Conservation (phyloP, 805 yeast species). For the Candida odintsovae region DNA sequence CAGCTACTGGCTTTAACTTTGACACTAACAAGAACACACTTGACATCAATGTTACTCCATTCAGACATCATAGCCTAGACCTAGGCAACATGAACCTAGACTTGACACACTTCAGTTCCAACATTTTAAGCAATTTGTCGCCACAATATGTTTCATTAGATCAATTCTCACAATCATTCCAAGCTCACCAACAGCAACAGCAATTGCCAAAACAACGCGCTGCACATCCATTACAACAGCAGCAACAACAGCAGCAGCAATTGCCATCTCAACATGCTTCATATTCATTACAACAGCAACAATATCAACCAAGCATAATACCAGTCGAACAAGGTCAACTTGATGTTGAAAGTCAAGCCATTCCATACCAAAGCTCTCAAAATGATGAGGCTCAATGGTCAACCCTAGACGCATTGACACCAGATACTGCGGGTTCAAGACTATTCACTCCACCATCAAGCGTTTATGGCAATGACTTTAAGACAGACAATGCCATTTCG, state of each 20-base stretch:
- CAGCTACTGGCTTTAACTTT: not conserved
- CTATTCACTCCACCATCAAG: conserved; percentile 20
- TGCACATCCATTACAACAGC: not conserved
- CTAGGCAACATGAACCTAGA: conserved; percentile 14
- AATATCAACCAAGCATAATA: not conserved
- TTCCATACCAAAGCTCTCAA: not conserved
- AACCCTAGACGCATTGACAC: conserved; percentile 13
- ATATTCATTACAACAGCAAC: not conserved
- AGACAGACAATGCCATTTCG: not conserved
- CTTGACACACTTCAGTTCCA: conserved; percentile 8
- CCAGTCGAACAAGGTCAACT: not conserved
- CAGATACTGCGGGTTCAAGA: conserved; percentile 6
- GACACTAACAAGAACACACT: conserved; percentile 15
- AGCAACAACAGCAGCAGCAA: conserved; percentile 1
- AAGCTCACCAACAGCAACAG: not conserved
- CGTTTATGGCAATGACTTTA: conserved; percentile 10
- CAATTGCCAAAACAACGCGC: conserved; percentile 1
- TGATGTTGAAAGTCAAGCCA: not conserved
- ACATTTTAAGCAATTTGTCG: conserved; percentile 3
- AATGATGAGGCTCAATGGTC: conserved; percentile 18
- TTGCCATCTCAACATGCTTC: no score
- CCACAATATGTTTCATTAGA: conserved; percentile 10
- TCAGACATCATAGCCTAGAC: conserved; percentile 24
- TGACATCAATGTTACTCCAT: conserved; percentile 18
- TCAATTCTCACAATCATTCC: not conserved